These are phyloP conservation scores for Backusella macrospora DNA, from an alignment of 192 early-diverging fungal genomes.

Conservation along the genomic window DNA sequence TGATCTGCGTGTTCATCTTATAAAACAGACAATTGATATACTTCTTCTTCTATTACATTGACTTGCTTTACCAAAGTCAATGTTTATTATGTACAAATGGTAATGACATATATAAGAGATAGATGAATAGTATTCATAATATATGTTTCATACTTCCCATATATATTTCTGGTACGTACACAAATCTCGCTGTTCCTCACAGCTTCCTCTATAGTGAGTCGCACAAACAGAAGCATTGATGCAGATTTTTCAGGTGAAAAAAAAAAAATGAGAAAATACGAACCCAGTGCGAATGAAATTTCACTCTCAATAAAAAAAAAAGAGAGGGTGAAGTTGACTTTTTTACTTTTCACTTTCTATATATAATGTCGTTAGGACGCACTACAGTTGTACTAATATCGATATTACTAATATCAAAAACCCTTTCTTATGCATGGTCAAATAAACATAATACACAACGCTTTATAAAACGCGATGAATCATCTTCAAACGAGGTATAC, in stretches of 20 bases:
- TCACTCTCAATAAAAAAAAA: not conserved
- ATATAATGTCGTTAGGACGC: slow-evolving; percentile 21
- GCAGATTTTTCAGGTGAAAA: not conserved
- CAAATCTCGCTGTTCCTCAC: too few species aligned
- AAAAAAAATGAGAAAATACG: not conserved
- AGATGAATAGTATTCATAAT: too few species aligned
- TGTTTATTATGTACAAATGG: too few species aligned
- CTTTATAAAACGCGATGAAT: slow-evolving; percentile 13
- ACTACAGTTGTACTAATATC: slow-evolving; percentile 19
- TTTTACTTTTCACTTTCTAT: slow-evolving; percentile 3
- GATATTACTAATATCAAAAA: slow-evolving; percentile 18
- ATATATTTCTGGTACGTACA: too few species aligned
- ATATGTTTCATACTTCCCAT: too few species aligned
- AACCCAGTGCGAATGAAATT: slow-evolving; percentile 15
- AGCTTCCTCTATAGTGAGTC: not conserved
- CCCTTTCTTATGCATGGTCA: slow-evolving; percentile 17
- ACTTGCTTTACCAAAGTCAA: too few species aligned
- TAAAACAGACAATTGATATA: too few species aligned
- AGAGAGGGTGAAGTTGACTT: not conserved
- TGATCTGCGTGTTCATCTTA: too few species aligned
- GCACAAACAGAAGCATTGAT: slow-evolving; percentile 10
- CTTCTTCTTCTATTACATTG: too few species aligned
- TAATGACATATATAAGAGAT: too few species aligned
- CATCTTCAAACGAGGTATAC: not conserved
- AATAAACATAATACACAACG: slow-evolving; percentile 3